These are phyloP conservation scores for Solanum clarkiae DNA, from an alignment of 257 asterid genomes.

Conservation along the genomic window DNA sequence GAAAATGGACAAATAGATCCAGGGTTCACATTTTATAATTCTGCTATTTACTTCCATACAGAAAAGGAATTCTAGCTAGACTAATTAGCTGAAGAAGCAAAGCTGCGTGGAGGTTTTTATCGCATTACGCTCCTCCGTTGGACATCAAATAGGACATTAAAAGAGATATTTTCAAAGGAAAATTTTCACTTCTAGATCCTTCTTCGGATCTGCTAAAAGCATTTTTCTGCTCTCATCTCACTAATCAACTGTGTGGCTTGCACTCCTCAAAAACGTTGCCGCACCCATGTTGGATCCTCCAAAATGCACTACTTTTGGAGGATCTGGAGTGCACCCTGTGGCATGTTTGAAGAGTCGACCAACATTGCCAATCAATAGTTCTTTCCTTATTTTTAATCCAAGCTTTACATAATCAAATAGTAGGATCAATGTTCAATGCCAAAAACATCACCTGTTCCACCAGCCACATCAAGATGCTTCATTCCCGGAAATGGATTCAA, in stretches of 20 bases:
- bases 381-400: neutral
- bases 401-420: neutral
- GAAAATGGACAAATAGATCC: neutral
- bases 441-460: conserved; percentile 71
- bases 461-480: conserved; percentile 99
- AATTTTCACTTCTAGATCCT: neutral
- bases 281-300: neutral
- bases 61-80: neutral
- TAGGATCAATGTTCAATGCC: neutral
- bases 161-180: neutral
- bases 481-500: conserved; percentile 93
- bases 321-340: neutral
- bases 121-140: neutral
- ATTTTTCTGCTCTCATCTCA: neutral
- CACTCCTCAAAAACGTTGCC: neutral
- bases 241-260: neutral
- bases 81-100: neutral
- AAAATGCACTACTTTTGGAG: neutral
- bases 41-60: neutral
- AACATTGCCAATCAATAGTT: neutral
- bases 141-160: neutral
- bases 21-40: neutral
- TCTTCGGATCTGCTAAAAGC: neutral
- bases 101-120: neutral
- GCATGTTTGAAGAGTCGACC: neutral